Evolutionary conservation across 371 early-diverging fungal species (phyloP).

Genomic region (Rhizoclosmatium hyalinum): DNA sequence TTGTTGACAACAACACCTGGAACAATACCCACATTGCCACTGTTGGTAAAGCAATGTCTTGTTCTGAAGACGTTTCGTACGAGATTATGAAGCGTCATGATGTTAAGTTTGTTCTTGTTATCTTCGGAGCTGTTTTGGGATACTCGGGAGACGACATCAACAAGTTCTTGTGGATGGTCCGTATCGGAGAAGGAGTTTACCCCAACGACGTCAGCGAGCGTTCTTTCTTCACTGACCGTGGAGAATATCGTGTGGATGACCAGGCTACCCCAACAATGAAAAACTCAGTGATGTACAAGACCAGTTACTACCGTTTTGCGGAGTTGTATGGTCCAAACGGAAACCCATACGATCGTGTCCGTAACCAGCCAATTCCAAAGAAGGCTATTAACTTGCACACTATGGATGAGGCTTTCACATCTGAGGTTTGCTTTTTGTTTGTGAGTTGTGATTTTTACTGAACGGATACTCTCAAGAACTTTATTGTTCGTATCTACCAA

Average conservation of each 20-base stretch:
- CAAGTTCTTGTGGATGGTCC: slow-evolving; percentile 99
- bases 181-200: slow-evolving; percentile 97
- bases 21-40: slow-evolving; percentile 99
- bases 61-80: slow-evolving; percentile 89
- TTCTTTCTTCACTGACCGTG: slow-evolving; percentile 84
- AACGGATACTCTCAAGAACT: slow-evolving; percentile 68
- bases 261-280: slow-evolving; percentile 89
- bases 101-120: slow-evolving; percentile 95
- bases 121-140: slow-evolving; percentile 95
- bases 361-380: slow-evolving; percentile 76
- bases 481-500: slow-evolving; percentile 97
- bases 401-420: slow-evolving; percentile 75
- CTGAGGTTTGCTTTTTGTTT: slow-evolving; percentile 23
- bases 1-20: slow-evolving; percentile 99
- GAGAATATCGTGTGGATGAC: slow-evolving; percentile 94
- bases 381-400: slow-evolving; percentile 81
- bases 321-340: slow-evolving; percentile 82
- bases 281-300: slow-evolving; percentile 94
- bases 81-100: slow-evolving; percentile 89
- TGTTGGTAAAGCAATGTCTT: slow-evolving; percentile 94
- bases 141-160: slow-evolving; percentile 99
- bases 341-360: slow-evolving; percentile 83
- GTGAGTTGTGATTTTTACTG: slow-evolving; percentile 2
- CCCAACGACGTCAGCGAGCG: slow-evolving; percentile 90
- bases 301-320: slow-evolving; percentile 92